Evolutionary conservation across 345 rosid genomes (phyloP).

Genomic region (Aquilaria sinensis): DNA sequence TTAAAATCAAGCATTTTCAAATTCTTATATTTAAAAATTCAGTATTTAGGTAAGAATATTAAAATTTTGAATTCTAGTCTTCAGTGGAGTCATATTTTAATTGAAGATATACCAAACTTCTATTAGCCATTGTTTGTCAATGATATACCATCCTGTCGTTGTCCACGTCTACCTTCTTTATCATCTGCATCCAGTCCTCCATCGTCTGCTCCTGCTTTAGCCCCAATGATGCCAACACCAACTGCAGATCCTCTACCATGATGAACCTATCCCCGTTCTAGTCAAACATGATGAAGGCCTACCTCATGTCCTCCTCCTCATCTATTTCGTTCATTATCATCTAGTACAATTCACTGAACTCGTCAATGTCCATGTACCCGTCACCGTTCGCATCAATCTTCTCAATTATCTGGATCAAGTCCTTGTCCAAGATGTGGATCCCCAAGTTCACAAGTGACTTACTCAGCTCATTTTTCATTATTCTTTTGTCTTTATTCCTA

Average conservation of each 20-base stretch:
- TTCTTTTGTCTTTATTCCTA: conserved; percentile 49
- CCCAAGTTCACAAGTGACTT: conserved; percentile 71
- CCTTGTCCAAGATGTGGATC: conserved; percentile 55
- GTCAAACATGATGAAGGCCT: conserved; percentile 66
- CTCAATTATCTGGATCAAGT: conserved; percentile 36
- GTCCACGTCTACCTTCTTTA: no score
- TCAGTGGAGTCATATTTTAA: no score
- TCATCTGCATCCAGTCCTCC: conserved; percentile 58
- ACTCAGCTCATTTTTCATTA: conserved; percentile 34
- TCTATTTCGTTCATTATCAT: conserved; percentile 81
- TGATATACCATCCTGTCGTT: no score
- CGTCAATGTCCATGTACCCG: conserved; percentile 74
- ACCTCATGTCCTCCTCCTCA: conserved; percentile 36
- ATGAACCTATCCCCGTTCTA: conserved; percentile 91
- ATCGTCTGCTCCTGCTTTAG: conserved; percentile 71
- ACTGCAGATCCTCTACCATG: conserved; percentile 74
- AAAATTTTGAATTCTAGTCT: no score
- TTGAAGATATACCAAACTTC: no score
- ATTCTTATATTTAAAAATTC: no score
- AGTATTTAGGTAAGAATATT: no score
- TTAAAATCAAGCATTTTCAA: no score
- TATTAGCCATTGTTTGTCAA: no score
- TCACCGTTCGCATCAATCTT: conserved; percentile 46
- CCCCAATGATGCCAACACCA: conserved; percentile 74
- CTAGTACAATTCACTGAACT: conserved; percentile 68